Base-by-base conservation (phyloP, 495 filamentous ascomycete species). In the Viridothelium virens region DNA sequence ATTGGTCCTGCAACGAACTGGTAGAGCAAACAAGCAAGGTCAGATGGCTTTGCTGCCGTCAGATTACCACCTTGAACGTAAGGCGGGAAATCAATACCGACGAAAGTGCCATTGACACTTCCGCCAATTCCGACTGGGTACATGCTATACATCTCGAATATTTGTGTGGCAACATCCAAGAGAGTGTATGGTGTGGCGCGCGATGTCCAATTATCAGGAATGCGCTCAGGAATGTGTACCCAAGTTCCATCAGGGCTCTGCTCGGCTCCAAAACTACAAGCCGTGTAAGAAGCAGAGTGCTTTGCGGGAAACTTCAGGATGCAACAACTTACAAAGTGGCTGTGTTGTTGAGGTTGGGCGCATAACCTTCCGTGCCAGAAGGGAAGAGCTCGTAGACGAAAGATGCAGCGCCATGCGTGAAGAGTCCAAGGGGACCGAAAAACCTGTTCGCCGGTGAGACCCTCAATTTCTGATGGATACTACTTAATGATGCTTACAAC, bases 301-400 rank as follows among this genome's bases (percentile, higher is more conserved):
- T 59, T 59, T 53, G 48, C 48, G 41, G 41, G 6, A 44, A 44
- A 44, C 7, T 14, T 44, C 41, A 14, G 14, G 41, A 7, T 7
- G 41, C 48, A 59, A 10, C 25, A 34, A 59, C 53, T 59, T 36
- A 59, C 53, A 67, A 68, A 33, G 67, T 33, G 7, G 67, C 38
- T 3, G 50, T 69, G 38, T 48, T 69, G 9, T 65, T 10, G 16
- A 62, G 39, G 39, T 61, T 65, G 14, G 66, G 66, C 38, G 34
- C 18, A 53, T 63, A 63, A 44, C 48, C 64, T 25, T 69, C 53
- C 12, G 39, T 66, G 37, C 67, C 64, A 39, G 47, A 38, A 16
- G 67, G 67, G 25, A 69, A 56, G 14, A 69, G 34, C 33, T 66
- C 56, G 64, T 66, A 69, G 31, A 66, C 10, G 53, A 69, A 69